Conservation (phyloP, 1,284 basidiomycete genomes). For the Sporisorium exsertum region DNA sequence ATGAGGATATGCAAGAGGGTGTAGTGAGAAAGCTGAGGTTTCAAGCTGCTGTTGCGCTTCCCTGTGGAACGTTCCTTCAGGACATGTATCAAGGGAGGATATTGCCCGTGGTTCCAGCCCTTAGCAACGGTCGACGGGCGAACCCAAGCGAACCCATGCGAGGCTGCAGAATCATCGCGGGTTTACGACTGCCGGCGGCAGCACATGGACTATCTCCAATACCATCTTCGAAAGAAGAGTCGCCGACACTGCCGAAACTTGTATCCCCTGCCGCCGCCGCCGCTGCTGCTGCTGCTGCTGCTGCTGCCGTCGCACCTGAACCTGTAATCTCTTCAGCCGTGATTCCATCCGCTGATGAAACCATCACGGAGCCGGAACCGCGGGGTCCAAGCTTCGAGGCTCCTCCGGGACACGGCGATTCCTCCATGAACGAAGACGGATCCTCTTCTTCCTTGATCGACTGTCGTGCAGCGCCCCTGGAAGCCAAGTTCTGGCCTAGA, state of each 20-base stretch:
- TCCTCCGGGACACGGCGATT: slow-evolving; percentile 37
- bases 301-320: background rate
- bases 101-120: slow-evolving; percentile 47
- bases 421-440: slow-evolving; percentile 28
- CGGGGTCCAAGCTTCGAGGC: slow-evolving; percentile 1
- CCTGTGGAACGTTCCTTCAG: background rate
- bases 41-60: background rate
- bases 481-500: background rate
- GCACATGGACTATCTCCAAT: slow-evolving; percentile 61
- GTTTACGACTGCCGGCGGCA: slow-evolving; percentile 35
- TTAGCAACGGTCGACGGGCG: slow-evolving; percentile 31
- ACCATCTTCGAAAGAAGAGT: slow-evolving; percentile 62
- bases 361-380: background rate
- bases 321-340: background rate
- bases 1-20: background rate
- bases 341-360: too few relatives aligned
- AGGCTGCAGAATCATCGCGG: slow-evolving; percentile 32
- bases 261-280: slow-evolving; percentile 38
- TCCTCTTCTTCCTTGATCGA: slow-evolving; percentile 53
- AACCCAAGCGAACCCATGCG: slow-evolving; percentile 25
- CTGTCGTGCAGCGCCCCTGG: slow-evolving; percentile 3
- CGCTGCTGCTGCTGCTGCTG: background rate
- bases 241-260: slow-evolving; percentile 62
- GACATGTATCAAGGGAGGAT: slow-evolving; percentile 28
- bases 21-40: background rate